Evolutionary conservation across 768 basidiomycete genomes (phyloP).

Genomic region (Termitomyces sp.): DNA sequence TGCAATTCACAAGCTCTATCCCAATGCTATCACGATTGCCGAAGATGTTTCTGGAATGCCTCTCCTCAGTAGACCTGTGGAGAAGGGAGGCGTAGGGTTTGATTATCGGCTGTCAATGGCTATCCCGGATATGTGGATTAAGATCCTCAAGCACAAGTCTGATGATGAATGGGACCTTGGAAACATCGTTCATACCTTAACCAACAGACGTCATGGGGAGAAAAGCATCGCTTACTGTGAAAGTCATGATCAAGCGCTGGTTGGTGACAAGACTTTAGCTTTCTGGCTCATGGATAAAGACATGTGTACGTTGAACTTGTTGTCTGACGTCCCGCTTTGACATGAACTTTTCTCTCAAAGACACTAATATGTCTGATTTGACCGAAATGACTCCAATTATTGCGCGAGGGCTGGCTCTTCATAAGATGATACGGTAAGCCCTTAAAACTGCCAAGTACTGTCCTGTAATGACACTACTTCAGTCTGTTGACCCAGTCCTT

Average conservation of each 20-base stretch:
- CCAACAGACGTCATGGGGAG: constrained; percentile 84
- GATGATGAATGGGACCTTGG: constrained; percentile 89
- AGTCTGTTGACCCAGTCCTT: constrained; percentile 88
- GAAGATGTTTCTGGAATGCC: constrained; percentile 99
- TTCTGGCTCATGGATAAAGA: constrained; percentile 99
- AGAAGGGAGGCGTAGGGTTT: constrained; percentile 89
- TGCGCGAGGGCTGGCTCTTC: constrained; percentile 84
- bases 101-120: constrained; percentile 99
- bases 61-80: constrained; percentile 75
- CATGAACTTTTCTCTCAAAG: constrained; percentile 28
- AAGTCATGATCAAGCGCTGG: constrained; percentile 96
- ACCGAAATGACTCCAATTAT: constrained; percentile 78
- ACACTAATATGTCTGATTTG: constrained; percentile 92
- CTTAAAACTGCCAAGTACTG: constrained; percentile 7
- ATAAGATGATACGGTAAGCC: constrained; percentile 92
- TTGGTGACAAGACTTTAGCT: constrained; percentile 97
- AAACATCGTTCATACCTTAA: constrained; percentile 84
- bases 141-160: constrained; percentile 85
- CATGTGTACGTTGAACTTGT: constrained; percentile 73
- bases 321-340: background rate
- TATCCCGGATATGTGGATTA: constrained; percentile 99
- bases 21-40: constrained; percentile 83
- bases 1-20: constrained; percentile 77
- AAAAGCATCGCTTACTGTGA: constrained; percentile 92
- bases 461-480: background rate